Evolutionary conservation across 495 filamentous ascomycete species (phyloP).

Genomic region (Venustampulla echinocandica): DNA sequence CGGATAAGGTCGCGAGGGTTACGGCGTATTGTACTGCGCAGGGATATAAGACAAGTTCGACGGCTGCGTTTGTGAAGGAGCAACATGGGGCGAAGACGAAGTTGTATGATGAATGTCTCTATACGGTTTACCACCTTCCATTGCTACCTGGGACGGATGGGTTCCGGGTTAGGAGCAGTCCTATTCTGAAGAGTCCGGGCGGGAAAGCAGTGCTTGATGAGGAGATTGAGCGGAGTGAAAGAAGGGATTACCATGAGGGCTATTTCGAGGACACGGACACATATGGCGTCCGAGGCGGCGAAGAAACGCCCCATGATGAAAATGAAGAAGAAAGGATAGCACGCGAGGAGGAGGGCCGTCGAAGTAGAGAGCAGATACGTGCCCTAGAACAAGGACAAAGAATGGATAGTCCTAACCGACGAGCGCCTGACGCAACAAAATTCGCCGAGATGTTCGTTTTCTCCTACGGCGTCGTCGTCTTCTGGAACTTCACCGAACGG

Average conservation of each 20-base stretch:
- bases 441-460: constrained; percentile 98
- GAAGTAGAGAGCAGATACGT: constrained; percentile 16
- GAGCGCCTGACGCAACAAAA: constrained; percentile 54
- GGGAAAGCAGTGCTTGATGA: constrained; percentile 90
- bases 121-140: constrained; percentile 89
- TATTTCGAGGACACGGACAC: constrained; percentile 55
- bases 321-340: constrained; percentile 25
- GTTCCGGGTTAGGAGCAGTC: constrained; percentile 79
- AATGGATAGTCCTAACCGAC: constrained; percentile 30
- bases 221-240: constrained; percentile 91
- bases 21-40: constrained; percentile 97
- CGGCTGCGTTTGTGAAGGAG: constrained; percentile 79
- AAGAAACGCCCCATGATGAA: constrained; percentile 25
- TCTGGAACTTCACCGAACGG: constrained; percentile 94
- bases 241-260: constrained; percentile 80
- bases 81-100: constrained; percentile 92
- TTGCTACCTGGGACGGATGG: constrained; percentile 77
- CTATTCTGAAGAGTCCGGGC: constrained; percentile 82
- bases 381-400: constrained; percentile 17
- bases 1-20: constrained; percentile 79
- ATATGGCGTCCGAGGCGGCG: constrained; percentile 30
- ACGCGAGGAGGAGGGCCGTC: constrained; percentile 24
- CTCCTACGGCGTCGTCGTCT: constrained; percentile 94
- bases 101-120: constrained; percentile 97
- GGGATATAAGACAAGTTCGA: constrained; percentile 76